phyloP scores from a whole-genome alignment of 78 protist species.

The Dictyostelium discoideum region dicty_2.7 NC_007091.3:3623501-3624000 shows the following conservation, averaged over 20 bases:
- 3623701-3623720: conserved; percentile 16
- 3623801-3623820: background rate
- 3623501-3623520: background rate
- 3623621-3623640: conserved; percentile 12
- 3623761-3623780: background rate
- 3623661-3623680: background rate
- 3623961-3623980: background rate
- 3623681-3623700: conserved; percentile 21
- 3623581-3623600: background rate
- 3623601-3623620: background rate
- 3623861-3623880: background rate
- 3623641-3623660: conserved; percentile 4
- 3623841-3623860: background rate
- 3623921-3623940: background rate
- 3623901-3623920: background rate
- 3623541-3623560: too few species aligned
- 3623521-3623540: too few species aligned
- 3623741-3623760: background rate
- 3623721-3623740: background rate
- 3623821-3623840: background rate
- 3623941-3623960: background rate
- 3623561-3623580: too few species aligned
- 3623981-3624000: background rate
- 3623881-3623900: background rate
- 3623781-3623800: background rate